These are phyloP conservation scores for Gynochthodes officinalis DNA, from an alignment of 257 asterid genomes.

Conservation along the genomic window DNA sequence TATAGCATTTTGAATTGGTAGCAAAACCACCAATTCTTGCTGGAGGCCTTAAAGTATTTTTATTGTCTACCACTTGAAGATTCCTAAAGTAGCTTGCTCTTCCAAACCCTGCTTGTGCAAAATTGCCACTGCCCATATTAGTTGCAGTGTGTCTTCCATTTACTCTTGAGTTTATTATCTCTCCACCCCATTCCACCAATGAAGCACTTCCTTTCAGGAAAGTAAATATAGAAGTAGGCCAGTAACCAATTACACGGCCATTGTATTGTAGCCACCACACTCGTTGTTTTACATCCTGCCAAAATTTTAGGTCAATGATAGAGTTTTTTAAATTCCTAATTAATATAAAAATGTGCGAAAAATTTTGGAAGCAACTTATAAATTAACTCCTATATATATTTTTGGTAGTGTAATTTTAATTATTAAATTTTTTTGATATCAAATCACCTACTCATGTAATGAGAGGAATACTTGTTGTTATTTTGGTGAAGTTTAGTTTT, in stretches of 20 bases:
- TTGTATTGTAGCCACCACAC: constrained; percentile 83
- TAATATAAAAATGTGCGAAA: too few species aligned
- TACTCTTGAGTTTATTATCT: constrained; percentile 64
- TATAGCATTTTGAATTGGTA: constrained; percentile 56
- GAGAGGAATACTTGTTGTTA: too few species aligned
- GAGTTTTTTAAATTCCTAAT: too few species aligned
- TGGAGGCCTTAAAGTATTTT: constrained; percentile 64
- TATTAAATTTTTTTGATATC: too few species aligned
- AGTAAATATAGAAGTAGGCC: constrained; percentile 66
- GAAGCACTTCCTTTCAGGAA: constrained; percentile 64
- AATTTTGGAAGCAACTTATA: too few species aligned
- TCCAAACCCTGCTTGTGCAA: constrained; percentile 70
- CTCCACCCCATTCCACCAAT: constrained; percentile 88
- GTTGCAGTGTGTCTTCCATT: constrained; percentile 78
- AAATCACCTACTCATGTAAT: too few species aligned
- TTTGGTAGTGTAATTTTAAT: too few species aligned
- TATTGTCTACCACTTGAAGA: constrained; percentile 55
- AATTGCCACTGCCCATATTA: constrained; percentile 85
- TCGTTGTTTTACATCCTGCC: constrained; percentile 68
- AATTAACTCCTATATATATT: too few species aligned
- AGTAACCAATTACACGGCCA: constrained; percentile 58
- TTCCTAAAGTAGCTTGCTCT: constrained; percentile 70
- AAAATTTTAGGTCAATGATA: background rate
- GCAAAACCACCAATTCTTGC: constrained; percentile 45
- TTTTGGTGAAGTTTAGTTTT: too few species aligned